phyloP scores from a whole-genome alignment of 2,329 filamentous ascomycete species.

The Pseudogymnoascus sp. region DNA sequence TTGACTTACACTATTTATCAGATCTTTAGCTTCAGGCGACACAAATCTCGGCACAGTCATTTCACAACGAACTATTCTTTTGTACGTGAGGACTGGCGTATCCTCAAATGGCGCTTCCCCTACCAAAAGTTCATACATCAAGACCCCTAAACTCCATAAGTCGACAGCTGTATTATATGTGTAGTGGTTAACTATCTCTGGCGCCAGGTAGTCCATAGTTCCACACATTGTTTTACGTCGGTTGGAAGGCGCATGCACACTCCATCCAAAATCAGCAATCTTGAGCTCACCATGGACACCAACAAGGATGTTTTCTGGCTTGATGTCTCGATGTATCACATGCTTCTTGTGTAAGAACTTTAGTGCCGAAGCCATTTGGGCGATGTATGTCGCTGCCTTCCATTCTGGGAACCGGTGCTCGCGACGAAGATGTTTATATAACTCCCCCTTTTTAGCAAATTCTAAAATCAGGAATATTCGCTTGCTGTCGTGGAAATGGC shows the following conservation, averaged over 20 bases:
- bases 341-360: constrained; percentile 92
- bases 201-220: constrained; percentile 94
- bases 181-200: constrained; percentile 84
- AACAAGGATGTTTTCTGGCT: constrained; percentile 41
- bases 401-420: constrained; percentile 62
- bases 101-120: constrained; percentile 97
- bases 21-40: constrained; percentile 78
- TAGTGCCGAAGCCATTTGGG: constrained; percentile 73
- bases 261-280: constrained; percentile 97
- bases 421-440: constrained; percentile 64
- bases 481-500: constrained; percentile 67
- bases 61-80: constrained; percentile 78
- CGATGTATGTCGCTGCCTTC: constrained; percentile 65
- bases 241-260: constrained; percentile 92
- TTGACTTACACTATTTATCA: constrained; percentile 74
- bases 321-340: constrained; percentile 36
- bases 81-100: constrained; percentile 85
- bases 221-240: constrained; percentile 91
- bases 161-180: constrained; percentile 82
- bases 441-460: constrained; percentile 62
- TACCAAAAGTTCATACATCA: constrained; percentile 93
- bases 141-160: constrained; percentile 86
- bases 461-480: constrained; percentile 66
- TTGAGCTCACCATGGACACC: constrained; percentile 98
- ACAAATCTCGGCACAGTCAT: constrained; percentile 90